These are phyloP conservation scores for Pythium aphanidermatum DNA, from an alignment of 352 stramenopile species.

Conservation along the genomic window DNA sequence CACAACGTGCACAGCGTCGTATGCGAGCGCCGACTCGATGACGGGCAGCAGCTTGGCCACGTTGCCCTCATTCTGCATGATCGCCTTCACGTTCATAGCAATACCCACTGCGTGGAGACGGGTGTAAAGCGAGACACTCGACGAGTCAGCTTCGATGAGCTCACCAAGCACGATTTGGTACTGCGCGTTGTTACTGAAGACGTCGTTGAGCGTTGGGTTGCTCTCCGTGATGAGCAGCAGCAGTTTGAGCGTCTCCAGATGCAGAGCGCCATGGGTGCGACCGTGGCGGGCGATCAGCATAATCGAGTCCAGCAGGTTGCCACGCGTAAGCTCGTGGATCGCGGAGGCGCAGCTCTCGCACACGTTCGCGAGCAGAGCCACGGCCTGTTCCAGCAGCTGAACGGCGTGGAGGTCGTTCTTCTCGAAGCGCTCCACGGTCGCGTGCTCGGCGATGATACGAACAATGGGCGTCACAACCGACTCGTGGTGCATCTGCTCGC, in stretches of 20 bases:
- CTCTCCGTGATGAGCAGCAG: constrained; percentile 77
- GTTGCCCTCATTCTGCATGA: constrained; percentile 70
- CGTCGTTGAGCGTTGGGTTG: constrained; percentile 70
- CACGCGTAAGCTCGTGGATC: constrained; percentile 78
- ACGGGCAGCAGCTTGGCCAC: constrained; percentile 62
- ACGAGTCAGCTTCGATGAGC: constrained; percentile 51
- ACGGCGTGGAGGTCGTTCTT: constrained; percentile 59
- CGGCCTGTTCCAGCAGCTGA: constrained; percentile 74
- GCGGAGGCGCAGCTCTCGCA: constrained; percentile 77
- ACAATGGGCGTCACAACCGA: constrained; percentile 75
- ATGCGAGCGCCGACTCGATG: constrained; percentile 67
- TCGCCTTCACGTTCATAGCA: constrained; percentile 69
- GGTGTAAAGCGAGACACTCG: constrained; percentile 31
- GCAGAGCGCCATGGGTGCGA: constrained; percentile 39
- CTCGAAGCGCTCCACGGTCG: constrained; percentile 41
- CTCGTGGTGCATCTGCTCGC: constrained; percentile 69
- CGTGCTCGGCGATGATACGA: constrained; percentile 60
- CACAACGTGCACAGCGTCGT: constrained; percentile 68
- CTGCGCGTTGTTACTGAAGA: constrained; percentile 42
- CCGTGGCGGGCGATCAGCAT: constrained; percentile 64
- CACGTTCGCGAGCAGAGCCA: constrained; percentile 73
- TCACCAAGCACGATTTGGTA: constrained; percentile 70
- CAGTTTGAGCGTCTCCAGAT: constrained; percentile 77
- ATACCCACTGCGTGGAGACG: constrained; percentile 64
- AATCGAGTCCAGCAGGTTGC: constrained; percentile 62